Conservation (phyloP, 148 eudicot species). For the Persicaria maculosa region DNA sequence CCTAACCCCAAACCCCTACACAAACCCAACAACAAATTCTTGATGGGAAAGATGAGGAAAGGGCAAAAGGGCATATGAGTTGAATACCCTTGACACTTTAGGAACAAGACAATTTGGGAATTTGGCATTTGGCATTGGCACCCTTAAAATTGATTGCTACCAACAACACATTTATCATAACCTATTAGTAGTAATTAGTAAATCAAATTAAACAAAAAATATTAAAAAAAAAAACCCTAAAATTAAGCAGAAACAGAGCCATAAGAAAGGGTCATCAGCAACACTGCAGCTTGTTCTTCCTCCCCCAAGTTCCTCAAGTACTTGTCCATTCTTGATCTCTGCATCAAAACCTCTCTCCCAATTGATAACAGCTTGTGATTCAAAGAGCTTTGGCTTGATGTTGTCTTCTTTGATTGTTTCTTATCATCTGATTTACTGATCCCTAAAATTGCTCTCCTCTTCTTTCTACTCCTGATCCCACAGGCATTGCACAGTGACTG, state of each 20-base stretch:
- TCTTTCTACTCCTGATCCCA: slow-evolving; percentile 93
- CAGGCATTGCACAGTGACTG: slow-evolving; percentile 97
- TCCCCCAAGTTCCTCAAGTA: slow-evolving; percentile 38
- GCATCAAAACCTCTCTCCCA: slow-evolving; percentile 58
- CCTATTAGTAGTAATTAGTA: slow-evolving; percentile 12
- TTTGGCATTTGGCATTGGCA: slow-evolving; percentile 6
- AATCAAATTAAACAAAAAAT: background rate
- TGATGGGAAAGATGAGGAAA: background rate
- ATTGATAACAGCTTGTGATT: slow-evolving; percentile 51
- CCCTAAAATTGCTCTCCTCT: slow-evolving; percentile 67
- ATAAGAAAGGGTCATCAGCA: slow-evolving; percentile 9
- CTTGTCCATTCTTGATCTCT: slow-evolving; percentile 53
- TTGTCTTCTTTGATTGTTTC: slow-evolving; percentile 35
- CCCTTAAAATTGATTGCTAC: background rate
- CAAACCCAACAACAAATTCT: slow-evolving; percentile 8
- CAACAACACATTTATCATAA: slow-evolving; percentile 4
- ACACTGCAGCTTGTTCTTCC: slow-evolving; percentile 11
- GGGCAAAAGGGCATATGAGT: background rate
- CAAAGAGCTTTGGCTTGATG: slow-evolving; percentile 17
- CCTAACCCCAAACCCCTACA: slow-evolving; percentile 5
- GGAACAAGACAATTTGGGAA: background rate
- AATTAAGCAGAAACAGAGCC: slow-evolving; percentile 14
- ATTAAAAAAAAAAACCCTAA: background rate
- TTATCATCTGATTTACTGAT: slow-evolving; percentile 43
- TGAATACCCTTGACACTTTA: background rate